Conservation (phyloP, 495 filamentous ascomycete genomes). For the Recurvomyces mirabilis region DNA sequence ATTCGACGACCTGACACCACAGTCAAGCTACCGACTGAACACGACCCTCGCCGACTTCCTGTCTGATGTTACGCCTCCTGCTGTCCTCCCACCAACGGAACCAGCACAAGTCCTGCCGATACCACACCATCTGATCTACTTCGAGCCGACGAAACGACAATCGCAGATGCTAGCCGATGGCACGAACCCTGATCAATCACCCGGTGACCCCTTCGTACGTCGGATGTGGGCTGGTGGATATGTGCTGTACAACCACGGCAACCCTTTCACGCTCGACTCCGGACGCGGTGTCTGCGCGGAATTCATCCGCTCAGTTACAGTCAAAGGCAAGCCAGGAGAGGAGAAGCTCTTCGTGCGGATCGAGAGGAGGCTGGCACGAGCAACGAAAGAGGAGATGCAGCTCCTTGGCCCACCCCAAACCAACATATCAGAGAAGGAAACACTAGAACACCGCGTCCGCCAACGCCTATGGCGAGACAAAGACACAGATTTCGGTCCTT, state of each 20-base stretch:
- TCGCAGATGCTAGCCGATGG: slow-evolving; percentile 30
- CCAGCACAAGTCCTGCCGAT: slow-evolving; percentile 19
- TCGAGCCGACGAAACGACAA: slow-evolving; percentile 25
- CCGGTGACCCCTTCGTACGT: slow-evolving; percentile 30
- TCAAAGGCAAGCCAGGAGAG: slow-evolving; percentile 43
- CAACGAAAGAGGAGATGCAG: slow-evolving; percentile 23
- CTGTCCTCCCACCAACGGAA: slow-evolving; percentile 28
- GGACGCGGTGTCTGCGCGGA: slow-evolving; percentile 50
- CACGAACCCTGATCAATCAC: slow-evolving; percentile 33
- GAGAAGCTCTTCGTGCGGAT: slow-evolving; percentile 53
- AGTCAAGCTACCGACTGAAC: slow-evolving; percentile 52
- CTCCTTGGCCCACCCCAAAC: slow-evolving; percentile 30
- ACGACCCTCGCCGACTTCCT: slow-evolving; percentile 53
- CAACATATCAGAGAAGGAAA: slow-evolving; percentile 17
- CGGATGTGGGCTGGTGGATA: slow-evolving; percentile 37
- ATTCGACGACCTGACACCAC: slow-evolving; percentile 54
- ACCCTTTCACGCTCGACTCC: slow-evolving; percentile 36
- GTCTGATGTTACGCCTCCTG: slow-evolving; percentile 15
- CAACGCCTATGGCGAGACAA: slow-evolving; percentile 36
- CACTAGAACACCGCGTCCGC: slow-evolving; percentile 29
- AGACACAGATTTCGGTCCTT: slow-evolving; percentile 32
- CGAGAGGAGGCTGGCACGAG: slow-evolving; percentile 37
- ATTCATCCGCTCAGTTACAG: slow-evolving; percentile 47
- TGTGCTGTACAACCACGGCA: slow-evolving; percentile 20
- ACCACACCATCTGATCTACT: slow-evolving; percentile 33